Evolutionary conservation across 352 stramenopile species (phyloP).

Genomic region (Discostella stelligera): DNA sequence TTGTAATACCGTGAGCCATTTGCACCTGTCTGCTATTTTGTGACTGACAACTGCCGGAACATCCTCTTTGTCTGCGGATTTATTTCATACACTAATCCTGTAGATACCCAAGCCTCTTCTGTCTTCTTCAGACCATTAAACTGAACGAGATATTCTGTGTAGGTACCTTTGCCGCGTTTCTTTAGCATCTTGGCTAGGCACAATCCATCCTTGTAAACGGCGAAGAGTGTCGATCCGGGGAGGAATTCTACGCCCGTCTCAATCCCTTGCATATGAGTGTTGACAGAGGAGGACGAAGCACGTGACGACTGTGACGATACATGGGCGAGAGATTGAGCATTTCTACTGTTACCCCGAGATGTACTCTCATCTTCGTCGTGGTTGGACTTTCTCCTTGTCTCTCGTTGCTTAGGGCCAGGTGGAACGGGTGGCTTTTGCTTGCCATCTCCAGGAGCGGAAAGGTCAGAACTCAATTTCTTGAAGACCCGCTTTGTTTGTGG

Average conservation of each 20-base stretch:
- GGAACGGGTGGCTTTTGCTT: constrained; percentile 19
- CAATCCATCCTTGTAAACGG: constrained; percentile 45
- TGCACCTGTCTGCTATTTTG: constrained; percentile 14
- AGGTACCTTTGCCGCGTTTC: constrained; percentile 57
- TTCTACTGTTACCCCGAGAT: not conserved
- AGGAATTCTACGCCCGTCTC: constrained; percentile 59
- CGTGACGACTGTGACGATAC: constrained; percentile 12
- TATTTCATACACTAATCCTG: constrained; percentile 57
- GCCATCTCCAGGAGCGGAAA: not conserved
- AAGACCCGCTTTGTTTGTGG: constrained; percentile 54
- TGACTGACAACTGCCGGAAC: constrained; percentile 44
- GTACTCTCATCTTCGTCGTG: constrained; percentile 34
- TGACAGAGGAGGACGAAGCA: constrained; percentile 3
- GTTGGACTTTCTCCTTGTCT: constrained; percentile 37
- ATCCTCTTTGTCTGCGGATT: constrained; percentile 65
- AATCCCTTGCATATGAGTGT: constrained; percentile 51
- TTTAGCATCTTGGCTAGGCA: constrained; percentile 63
- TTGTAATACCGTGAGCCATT: not conserved
- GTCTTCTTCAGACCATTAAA: constrained; percentile 48
- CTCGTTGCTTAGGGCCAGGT: constrained; percentile 19
- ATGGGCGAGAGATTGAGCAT: constrained; percentile 8
- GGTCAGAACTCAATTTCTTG: constrained; percentile 45
- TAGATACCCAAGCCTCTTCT: constrained; percentile 51
- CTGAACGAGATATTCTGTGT: constrained; percentile 63
- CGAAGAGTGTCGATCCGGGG: constrained; percentile 63